Evolutionary conservation across 2,329 filamentous ascomycete species (phyloP), one percentile per base, ranked within the genome.

Genomic region (Paraphaeosphaeria sporulosa): DNA sequence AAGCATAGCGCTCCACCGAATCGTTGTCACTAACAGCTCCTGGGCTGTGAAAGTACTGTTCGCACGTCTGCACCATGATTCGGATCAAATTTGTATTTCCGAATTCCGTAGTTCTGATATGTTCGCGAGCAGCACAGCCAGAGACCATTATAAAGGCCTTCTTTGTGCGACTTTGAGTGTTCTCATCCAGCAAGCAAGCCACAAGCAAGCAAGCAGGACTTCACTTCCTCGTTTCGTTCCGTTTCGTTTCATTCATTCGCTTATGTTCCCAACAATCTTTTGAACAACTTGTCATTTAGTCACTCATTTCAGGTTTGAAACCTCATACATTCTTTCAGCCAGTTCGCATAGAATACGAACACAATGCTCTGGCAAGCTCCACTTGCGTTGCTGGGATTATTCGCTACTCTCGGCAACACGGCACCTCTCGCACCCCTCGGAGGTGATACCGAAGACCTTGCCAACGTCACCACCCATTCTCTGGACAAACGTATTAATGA

Each of bases 161-260:
- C 38, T 19, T 44, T 44, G 42, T 23, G 32, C 48, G 17, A 38
- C 32, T 19, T 12, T 32, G 13, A 8, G 32, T 38, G 15, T 19
- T 43, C 19, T 19, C 13, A 21, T 17, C 12, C 38, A 53, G 38
- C 50, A 27, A 53, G 4, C 30, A 34, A 8, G n/a, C 47, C 21
- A 12, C 27, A 6, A 19, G 17, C 21, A 40, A 42, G 17, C 21
- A 25, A 34, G 34, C n/a, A 27, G 25, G 25, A n/a, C 38, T 52
- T 38, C 42, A n/a, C 36, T 4, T 17, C 15, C 15, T 52, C 19
- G 15, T 42, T 43, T 43, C 6, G 15, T 21, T 43, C 8, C 30
- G 12, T 30, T n/a, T n/a, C n/a, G n/a, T n/a, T n/a, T 53, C 25
- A 42, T 23, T 53, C 50, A 43, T 23, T 53, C 50, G 15, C n/a